These are phyloP conservation scores for Vaccinium myrtillus DNA, from an alignment of 148 eudicot genomes.

Conservation along the genomic window DNA sequence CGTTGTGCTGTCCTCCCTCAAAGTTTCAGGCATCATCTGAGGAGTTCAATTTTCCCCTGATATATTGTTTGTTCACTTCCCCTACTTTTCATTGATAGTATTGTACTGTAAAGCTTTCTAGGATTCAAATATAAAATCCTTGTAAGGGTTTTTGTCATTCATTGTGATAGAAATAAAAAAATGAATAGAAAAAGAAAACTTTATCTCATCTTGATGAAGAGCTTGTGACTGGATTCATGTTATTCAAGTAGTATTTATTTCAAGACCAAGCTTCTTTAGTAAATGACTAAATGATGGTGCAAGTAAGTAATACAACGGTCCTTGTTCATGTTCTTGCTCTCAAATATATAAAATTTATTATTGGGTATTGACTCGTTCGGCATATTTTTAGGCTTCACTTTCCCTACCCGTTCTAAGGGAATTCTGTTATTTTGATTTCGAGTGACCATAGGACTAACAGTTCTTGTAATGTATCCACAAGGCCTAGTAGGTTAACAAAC, in stretches of 20 bases:
- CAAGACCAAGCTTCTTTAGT: background rate
- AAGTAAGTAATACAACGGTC: background rate
- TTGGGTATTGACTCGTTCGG: background rate
- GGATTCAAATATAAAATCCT: background rate
- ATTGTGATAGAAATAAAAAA: background rate
- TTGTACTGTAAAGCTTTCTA: background rate
- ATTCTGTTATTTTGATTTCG: too few species aligned
- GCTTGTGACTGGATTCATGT: background rate
- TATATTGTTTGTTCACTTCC: background rate
- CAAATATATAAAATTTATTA: background rate
- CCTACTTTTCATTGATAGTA: background rate
- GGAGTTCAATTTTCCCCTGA: background rate
- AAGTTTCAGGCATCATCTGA: constrained; percentile 60
- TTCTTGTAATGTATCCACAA: too few species aligned
- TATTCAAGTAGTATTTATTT: background rate
- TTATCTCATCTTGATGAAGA: background rate
- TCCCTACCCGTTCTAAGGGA: too few species aligned
- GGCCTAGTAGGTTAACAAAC: too few species aligned
- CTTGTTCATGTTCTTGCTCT: background rate
- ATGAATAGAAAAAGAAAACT: background rate
- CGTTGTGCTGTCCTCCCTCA: constrained; percentile 68
- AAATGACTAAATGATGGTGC: background rate
- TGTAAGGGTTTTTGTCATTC: background rate
- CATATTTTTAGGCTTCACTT: too few species aligned
- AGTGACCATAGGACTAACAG: too few species aligned